Base-by-base conservation (phyloP, 345 rosid species). In the Stellera chamaejasme region DNA sequence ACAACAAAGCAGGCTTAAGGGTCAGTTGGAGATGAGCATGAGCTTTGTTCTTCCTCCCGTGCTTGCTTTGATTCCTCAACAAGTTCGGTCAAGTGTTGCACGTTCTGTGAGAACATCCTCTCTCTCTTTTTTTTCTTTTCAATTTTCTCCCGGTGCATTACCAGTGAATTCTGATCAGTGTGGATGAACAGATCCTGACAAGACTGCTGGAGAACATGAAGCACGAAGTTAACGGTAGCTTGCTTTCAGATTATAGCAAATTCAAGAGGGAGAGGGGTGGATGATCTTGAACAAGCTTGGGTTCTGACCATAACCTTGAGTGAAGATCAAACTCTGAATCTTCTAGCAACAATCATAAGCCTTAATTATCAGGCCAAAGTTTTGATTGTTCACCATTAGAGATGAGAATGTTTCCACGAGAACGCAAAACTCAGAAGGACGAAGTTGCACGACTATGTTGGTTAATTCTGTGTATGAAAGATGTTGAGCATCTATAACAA, bases 171-270 rank as follows among this genome's bases (percentile, higher is more conserved):
- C 48, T 27, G 10, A 44, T 15, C 53, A 54, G n/a, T 50, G 2
- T 48, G 26, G 43, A 14, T 42, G 14, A 53, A 52, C 77, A 91
- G 98, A 76, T 82, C 52, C 67, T 91, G 64, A 79, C 66, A 13
- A 69, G 74, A 67, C 61, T 88, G 77, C 80, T 82, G 64, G 79
- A 82, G 64, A 84, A 80, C 79, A 83, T 92, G 95, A 85, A 88
- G 80, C 73, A 68, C 43, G 85, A 82, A 72, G 98, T 85, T 43
- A 86, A 83, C 25, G 69, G 75, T 4, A 81, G 92, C 77, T 78
- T 88, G 77, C 84, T 92, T 16, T 82, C 87, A 4, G 96, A 92
- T 63, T 92, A 85, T 59, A 73, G 77, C 59, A 61, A 68, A 59
- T 92, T 92, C 84, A 82, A 78, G 74, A 64, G 63, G 57, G 84